A percentile compares a stretch with the other conserved stretches of the same genome.
phyloP scores from a whole-genome alignment of 2,329 filamentous ascomycete genomes.

The Tolypocladium ophioglossoides region DNA sequence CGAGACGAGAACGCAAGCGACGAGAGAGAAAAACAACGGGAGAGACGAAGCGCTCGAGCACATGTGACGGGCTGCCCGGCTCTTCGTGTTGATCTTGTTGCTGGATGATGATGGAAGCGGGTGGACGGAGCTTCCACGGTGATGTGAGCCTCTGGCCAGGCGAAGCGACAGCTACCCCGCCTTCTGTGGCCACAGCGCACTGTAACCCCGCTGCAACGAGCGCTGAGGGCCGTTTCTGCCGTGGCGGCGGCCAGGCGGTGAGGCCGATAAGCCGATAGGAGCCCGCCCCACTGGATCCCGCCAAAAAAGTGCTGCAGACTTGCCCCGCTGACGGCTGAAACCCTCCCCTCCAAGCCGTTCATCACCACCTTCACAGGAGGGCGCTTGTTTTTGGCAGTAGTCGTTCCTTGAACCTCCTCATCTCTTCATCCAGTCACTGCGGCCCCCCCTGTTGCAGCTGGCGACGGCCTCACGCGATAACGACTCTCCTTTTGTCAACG shows the following conservation, averaged over 20 bases:
- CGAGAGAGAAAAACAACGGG: not conserved
- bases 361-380: not conserved
- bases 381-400: constrained; percentile 4
- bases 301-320: not conserved
- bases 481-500: not conserved
- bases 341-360: not conserved
- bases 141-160: not conserved
- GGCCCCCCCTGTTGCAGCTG: not conserved
- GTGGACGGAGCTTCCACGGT: constrained; percentile 1
- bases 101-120: constrained; percentile 6
- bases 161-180: not conserved
- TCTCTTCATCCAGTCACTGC: not conserved
- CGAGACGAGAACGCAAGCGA: not conserved
- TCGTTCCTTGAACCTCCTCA: constrained; percentile 1
- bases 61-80: not conserved
- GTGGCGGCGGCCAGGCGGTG: not conserved
- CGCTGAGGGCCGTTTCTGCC: not conserved
- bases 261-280: constrained; percentile 2
- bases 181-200: not conserved
- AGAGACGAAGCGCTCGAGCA: not conserved
- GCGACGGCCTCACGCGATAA: not conserved
- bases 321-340: constrained; percentile 1
- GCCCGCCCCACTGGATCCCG: not conserved
- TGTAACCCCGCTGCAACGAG: no score
- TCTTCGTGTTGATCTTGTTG: not conserved